These are phyloP conservation scores for Aspergillus texensis DNA, from an alignment of 2,329 filamentous ascomycete species.

Conservation along the genomic window DNA sequence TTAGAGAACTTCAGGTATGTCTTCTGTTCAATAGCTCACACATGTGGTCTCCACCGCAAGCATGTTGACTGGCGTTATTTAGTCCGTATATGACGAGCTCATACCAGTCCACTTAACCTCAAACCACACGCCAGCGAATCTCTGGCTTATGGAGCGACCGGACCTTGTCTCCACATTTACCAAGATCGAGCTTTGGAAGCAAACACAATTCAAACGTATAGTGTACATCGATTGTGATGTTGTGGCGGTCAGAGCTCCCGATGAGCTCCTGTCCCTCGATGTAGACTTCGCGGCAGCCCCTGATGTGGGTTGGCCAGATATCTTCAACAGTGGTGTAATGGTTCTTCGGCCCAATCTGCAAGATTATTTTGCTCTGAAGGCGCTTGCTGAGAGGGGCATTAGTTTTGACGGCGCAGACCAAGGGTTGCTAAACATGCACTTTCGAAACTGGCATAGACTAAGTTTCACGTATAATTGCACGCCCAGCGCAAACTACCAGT, in stretches of 20 bases:
- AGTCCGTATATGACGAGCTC: slow-evolving; percentile 85
- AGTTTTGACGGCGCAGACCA: slow-evolving; percentile 98
- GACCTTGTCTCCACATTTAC: slow-evolving; percentile 94
- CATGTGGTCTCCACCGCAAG: slow-evolving; percentile 1
- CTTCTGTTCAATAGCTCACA: slow-evolving; percentile 7
- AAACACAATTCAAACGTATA: slow-evolving; percentile 85
- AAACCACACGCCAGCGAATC: slow-evolving; percentile 76
- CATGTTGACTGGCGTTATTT: slow-evolving; percentile 25
- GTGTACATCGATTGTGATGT: slow-evolving; percentile 95
- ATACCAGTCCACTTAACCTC: slow-evolving; percentile 80
- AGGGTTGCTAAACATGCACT: slow-evolving; percentile 93
- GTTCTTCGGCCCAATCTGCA: slow-evolving; percentile 82
- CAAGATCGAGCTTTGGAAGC: slow-evolving; percentile 93
- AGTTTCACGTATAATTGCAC: slow-evolving; percentile 98
- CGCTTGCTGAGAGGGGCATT: slow-evolving; percentile 81
- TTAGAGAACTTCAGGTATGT: slow-evolving; percentile 74
- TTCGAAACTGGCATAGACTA: slow-evolving; percentile 80
- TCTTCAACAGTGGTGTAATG: slow-evolving; percentile 98
- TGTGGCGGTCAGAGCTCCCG: slow-evolving; percentile 84
- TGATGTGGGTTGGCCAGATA: slow-evolving; percentile 96
- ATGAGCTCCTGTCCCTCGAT: slow-evolving; percentile 80
- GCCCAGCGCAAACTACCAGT: slow-evolving; percentile 95
- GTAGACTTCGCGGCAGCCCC: slow-evolving; percentile 72
- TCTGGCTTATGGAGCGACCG: slow-evolving; percentile 86
- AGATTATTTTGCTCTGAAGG: slow-evolving; percentile 82